Base-by-base conservation (phyloP, 208 protist genomes). In the Strigomonas oncopelti region DNA sequence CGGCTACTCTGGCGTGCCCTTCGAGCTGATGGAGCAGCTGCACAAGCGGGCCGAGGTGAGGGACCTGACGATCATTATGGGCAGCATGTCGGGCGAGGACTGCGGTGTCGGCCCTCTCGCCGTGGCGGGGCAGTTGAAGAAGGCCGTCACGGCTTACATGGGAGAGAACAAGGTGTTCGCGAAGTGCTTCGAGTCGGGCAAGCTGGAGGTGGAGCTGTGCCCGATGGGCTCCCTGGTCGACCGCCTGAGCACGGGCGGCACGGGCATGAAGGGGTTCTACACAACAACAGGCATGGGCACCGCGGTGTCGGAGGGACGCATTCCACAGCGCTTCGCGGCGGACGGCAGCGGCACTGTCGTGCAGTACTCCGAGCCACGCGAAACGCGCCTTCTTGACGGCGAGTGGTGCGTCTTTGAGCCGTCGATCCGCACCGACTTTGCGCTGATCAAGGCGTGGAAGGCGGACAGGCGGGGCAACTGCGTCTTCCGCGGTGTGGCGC, bases 211-310 rank as follows among this genome's bases (percentile, higher is more conserved):
- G 1, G 95, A 98, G 77, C 78, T 98, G 11, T 95, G 78, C 18
- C 96, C 97, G 16, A 96, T 98, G 87, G 97, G 97, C 29, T 97
- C 94, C 18, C 81, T 98, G 0, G 94, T 93, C 14, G 96, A 98
- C 56, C 76, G 92, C 7, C 63, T 97, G 38, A 72, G 93, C 22
- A 89, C 95, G 1, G 97, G 80, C 34, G 97, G 96, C 57, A 95
- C 97, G 0, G 97, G 97, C 56, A 91, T 98, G 32, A 90, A 90
- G 11, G 97, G 93, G 4, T 98, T 98, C 67, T 98, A 95, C 87
- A 98, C 96, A 1, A 75, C 85, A 0, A 98, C 95, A 5, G 96
- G 80, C 55, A 90, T 86, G 46, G 96, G 96, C 28, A 98, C 97
- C 5, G 71, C 71, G 5, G 71, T 93, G n/a, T 61, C 92, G 56